phyloP scores from a whole-genome alignment of 139 green algal genomes.

The Zygnema cylindricum region DNA sequence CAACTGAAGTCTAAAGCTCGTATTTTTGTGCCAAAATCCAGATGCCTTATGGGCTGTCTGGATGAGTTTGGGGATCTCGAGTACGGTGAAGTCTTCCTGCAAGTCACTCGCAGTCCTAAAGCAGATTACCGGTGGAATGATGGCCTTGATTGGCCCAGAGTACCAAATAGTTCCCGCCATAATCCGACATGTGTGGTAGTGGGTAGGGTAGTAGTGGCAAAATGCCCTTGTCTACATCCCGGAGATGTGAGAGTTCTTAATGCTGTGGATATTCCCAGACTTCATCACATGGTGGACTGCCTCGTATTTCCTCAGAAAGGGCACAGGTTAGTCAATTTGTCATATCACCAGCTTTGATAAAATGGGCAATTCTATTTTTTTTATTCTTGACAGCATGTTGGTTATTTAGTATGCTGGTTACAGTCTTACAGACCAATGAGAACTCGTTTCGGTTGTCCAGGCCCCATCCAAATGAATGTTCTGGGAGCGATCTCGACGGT shows the following conservation, averaged over 20 bases:
- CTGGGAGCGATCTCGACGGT: constrained; percentile 62
- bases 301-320: constrained; percentile 60
- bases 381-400: too few species aligned
- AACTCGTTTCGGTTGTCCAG: too few species aligned
- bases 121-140: not conserved
- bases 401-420: too few species aligned
- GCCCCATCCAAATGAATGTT: constrained; percentile 54
- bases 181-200: not conserved
- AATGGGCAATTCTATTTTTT: too few species aligned
- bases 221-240: constrained; percentile 65
- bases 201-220: constrained; percentile 60
- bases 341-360: too few species aligned
- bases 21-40: not conserved
- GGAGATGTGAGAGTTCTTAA: constrained; percentile 60
- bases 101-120: not conserved
- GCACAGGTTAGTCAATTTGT: not conserved
- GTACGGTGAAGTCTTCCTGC: not conserved
- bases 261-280: constrained; percentile 53
- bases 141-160: not conserved
- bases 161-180: not conserved
- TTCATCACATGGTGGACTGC: constrained; percentile 57
- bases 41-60: constrained; percentile 1
- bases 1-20: not conserved
- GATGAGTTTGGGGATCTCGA: not conserved
- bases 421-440: too few species aligned